These are phyloP conservation scores for Mycena citricolor DNA, from an alignment of 1,284 basidiomycete genomes.

Conservation along the genomic window DNA sequence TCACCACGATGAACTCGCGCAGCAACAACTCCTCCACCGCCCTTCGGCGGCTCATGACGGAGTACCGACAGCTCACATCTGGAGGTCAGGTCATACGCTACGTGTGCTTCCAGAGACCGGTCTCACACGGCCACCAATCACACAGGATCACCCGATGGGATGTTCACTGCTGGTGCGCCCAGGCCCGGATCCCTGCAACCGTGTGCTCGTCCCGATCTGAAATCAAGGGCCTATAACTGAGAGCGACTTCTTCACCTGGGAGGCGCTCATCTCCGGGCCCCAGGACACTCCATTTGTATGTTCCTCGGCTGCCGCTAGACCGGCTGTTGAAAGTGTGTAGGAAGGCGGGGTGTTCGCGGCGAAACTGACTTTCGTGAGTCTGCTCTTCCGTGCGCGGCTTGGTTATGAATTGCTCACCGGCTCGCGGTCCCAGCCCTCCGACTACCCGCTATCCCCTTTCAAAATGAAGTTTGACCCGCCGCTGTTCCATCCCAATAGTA, in stretches of 20 bases:
- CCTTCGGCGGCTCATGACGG: constrained; percentile 83
- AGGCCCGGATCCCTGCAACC: not conserved
- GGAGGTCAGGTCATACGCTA: too few relatives aligned
- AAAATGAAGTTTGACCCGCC: constrained; percentile 99
- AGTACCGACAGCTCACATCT: constrained; percentile 83
- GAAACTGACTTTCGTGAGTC: constrained; percentile 85
- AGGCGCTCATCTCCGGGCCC: constrained; percentile 94
- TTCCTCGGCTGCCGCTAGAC: too few relatives aligned
- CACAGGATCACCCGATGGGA: constrained; percentile 82
- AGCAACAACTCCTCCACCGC: constrained; percentile 60
- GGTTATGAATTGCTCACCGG: constrained; percentile 5
- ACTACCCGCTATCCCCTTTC: constrained; percentile 95
- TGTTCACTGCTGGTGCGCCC: constrained; percentile 84
- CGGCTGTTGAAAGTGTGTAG: constrained; percentile 43
- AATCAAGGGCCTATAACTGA: constrained; percentile 81
- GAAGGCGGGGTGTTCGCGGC: constrained; percentile 97
- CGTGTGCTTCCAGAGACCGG: not conserved
- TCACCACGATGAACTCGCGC: constrained; percentile 38
- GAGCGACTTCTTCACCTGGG: constrained; percentile 98
- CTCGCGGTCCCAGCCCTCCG: constrained; percentile 68
- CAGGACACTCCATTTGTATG: constrained; percentile 96
- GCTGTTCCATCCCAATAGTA: constrained; percentile 96
- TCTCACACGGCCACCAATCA: not conserved
- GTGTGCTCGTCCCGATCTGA: constrained; percentile 4
- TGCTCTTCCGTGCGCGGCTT: constrained; percentile 5